A percentile compares a stretch with the other conserved stretches of the same genome.
phyloP scores from a whole-genome alignment of 129 eudicot species.

The Tagetes patula region DNA sequence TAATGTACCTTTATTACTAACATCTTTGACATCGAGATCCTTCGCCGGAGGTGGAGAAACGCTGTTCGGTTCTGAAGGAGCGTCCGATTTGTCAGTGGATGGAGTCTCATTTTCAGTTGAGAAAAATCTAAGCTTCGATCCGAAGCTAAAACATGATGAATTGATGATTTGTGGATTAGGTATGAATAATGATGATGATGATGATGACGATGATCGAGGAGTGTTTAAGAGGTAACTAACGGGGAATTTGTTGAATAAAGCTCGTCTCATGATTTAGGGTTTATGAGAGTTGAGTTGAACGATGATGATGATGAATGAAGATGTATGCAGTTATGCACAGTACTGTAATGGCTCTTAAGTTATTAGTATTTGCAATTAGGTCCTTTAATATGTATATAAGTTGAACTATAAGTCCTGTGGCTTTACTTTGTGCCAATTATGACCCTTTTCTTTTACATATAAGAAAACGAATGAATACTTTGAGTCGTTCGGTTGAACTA shows the following conservation, averaged over 20 bases:
- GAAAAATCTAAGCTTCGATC: constrained; percentile 29
- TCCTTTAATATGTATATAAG: background rate
- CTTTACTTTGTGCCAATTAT: background rate
- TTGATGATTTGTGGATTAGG: background rate
- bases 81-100: constrained; percentile 21
- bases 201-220: constrained; percentile 19
- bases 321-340: too few species aligned
- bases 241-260: constrained; percentile 34
- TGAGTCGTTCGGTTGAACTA: too few species aligned
- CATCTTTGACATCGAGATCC: constrained; percentile 44
- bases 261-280: constrained; percentile 52
- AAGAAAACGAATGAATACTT: too few species aligned
- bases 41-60: constrained; percentile 18
- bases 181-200: background rate
- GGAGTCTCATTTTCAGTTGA: constrained; percentile 38
- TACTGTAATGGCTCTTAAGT: constrained; percentile 10
- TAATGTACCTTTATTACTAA: constrained; percentile 52
- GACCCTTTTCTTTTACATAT: too few species aligned
- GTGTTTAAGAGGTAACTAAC: constrained; percentile 26
- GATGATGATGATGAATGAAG: background rate
- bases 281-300: constrained; percentile 29
- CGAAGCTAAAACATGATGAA: background rate
- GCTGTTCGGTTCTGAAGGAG: constrained; percentile 22
- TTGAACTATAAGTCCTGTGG: background rate
- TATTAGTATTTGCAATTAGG: constrained; percentile 3